Conservation (phyloP, 2,329 filamentous ascomycete genomes). For the Leptodontidium sp. region DNA sequence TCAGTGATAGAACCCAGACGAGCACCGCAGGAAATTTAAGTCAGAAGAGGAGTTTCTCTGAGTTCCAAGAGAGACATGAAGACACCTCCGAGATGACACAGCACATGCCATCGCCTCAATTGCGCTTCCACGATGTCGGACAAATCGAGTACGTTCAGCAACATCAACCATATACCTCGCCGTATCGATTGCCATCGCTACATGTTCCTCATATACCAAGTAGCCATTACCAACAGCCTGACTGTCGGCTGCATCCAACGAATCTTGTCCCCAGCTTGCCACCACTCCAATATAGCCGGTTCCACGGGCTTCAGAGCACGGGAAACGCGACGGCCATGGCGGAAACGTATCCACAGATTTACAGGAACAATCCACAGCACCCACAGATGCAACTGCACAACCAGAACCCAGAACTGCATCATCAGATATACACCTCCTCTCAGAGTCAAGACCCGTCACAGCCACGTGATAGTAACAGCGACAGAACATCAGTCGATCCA, state of each 20-base stretch:
- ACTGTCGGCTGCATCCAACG: slow-evolving; percentile 2
- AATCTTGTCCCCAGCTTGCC: not conserved
- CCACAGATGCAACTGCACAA: not conserved
- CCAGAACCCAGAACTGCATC: not conserved
- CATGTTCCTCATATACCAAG: not conserved
- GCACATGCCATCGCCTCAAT: not conserved
- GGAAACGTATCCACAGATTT: slow-evolving; percentile 3
- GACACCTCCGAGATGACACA: not conserved
- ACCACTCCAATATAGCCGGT: not conserved
- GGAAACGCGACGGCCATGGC: not conserved
- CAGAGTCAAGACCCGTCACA: not conserved
- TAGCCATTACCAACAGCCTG: not conserved
- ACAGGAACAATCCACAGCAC: not conserved
- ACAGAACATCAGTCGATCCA: not conserved
- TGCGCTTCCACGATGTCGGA: not conserved
- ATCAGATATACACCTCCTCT: not conserved
- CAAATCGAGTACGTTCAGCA: not conserved
- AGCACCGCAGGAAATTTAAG: not conserved
- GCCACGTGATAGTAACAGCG: not conserved
- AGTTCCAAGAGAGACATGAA: not conserved
- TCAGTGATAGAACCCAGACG: not conserved
- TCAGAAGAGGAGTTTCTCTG: not conserved
- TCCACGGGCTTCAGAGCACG: not conserved
- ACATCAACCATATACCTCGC: not conserved
- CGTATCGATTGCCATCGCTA: not conserved